Conservation (phyloP, 768 basidiomycete species). For the Lactifluus subvellereus region DNA sequence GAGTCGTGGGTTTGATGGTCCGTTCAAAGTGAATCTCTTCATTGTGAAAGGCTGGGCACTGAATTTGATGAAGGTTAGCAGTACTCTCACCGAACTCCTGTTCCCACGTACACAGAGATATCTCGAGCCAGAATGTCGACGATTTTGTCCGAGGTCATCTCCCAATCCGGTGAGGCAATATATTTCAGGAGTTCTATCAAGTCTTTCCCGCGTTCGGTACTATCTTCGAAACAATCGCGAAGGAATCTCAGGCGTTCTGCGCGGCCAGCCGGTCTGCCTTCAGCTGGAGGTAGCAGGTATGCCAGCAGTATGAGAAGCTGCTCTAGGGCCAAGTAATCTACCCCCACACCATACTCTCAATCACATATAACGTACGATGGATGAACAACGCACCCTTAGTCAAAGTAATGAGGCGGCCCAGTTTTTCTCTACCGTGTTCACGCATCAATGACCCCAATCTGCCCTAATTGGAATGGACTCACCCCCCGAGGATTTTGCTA, state of each 20-base stretch:
- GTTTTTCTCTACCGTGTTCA: neutral
- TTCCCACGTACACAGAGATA: slow-evolving; percentile 18
- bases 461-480: neutral
- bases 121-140: slow-evolving; percentile 24
- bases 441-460: neutral
- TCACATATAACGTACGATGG: too few species aligned
- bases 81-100: neutral
- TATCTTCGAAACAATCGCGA: slow-evolving; percentile 17
- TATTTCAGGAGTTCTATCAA: slow-evolving; percentile 20
- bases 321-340: slow-evolving; percentile 23
- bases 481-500: slow-evolving; percentile 18
- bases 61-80: too few species aligned
- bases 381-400: slow-evolving; percentile 13
- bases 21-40: slow-evolving; percentile 10
- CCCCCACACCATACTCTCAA: neutral
- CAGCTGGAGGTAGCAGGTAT: slow-evolving; percentile 17
- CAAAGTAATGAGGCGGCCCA: slow-evolving; percentile 12
- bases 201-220: slow-evolving; percentile 8
- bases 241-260: slow-evolving; percentile 17
- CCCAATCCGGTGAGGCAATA: slow-evolving; percentile 20
- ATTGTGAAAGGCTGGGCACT: slow-evolving; percentile 23
- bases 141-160: slow-evolving; percentile 20
- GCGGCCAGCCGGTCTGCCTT: slow-evolving; percentile 4
- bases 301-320: slow-evolving; percentile 22
- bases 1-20: neutral